Conservation (phyloP, 1,139 yeast genomes). For the Blastobotrys apis region DNA sequence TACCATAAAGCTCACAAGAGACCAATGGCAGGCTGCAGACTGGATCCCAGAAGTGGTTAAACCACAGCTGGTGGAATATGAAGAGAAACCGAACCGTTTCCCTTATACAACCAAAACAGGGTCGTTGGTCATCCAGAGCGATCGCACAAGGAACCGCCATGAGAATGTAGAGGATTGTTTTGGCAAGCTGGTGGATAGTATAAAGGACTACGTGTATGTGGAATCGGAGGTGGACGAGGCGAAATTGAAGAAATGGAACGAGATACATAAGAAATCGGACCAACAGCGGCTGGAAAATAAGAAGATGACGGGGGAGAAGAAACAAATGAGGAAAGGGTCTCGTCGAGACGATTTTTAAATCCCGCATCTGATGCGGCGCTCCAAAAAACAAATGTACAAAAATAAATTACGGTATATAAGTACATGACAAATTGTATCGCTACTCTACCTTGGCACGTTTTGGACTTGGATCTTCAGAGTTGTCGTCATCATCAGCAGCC, state of each 20-base stretch:
- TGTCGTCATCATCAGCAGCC: not conserved
- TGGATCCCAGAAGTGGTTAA: constrained; percentile 64
- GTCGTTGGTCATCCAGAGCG: constrained; percentile 56
- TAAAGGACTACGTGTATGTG: constrained; percentile 46
- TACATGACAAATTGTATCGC: not conserved
- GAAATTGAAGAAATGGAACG: constrained; percentile 54
- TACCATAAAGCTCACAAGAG: constrained; percentile 49
- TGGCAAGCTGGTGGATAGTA: constrained; percentile 51
- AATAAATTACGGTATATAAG: not conserved
- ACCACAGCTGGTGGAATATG: constrained; percentile 36
- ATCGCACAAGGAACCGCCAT: constrained; percentile 54
- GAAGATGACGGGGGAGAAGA: constrained; percentile 52
- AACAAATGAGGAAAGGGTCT: constrained; percentile 41
- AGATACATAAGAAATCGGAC: constrained; percentile 44
- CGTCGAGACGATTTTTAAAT: constrained; percentile 2
- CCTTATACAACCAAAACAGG: constrained; percentile 58
- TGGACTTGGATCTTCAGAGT: constrained; percentile 3
- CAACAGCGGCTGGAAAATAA: constrained; percentile 51
- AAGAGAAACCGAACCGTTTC: no score
- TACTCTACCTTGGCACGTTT: constrained; percentile 7
- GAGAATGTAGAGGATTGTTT: constrained; percentile 58
- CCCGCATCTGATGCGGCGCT: constrained; percentile 3
- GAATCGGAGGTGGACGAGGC: constrained; percentile 49
- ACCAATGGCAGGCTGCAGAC: constrained; percentile 46
- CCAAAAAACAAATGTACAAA: no score